A percentile compares a stretch with the other conserved stretches of the same genome.
These are phyloP conservation scores for Gossypium trilobum DNA, from an alignment of 441 rosid genomes.

Conservation along the genomic window DNA sequence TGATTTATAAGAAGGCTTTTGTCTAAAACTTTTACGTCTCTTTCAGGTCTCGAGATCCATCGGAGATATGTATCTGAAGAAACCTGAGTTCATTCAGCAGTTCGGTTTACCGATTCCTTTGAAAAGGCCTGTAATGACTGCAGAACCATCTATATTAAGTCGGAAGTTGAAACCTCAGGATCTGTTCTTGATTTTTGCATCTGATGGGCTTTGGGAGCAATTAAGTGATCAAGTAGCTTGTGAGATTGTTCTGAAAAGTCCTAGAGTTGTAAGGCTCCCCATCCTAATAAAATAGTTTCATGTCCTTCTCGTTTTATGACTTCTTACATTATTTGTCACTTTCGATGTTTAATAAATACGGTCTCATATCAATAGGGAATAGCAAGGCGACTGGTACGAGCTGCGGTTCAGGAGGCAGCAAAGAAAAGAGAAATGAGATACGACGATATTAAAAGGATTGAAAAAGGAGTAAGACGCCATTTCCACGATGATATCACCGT, in stretches of 20 bases:
- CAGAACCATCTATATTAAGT: constrained; percentile 45
- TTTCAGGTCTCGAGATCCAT: constrained; percentile 63
- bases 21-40: background rate
- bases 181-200: constrained; percentile 52
- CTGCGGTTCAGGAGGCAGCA: constrained; percentile 46
- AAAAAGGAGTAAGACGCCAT: constrained; percentile 43
- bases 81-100: constrained; percentile 42
- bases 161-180: constrained; percentile 38
- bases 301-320: background rate
- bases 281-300: background rate
- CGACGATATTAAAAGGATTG: constrained; percentile 31
- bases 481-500: constrained; percentile 60
- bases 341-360: background rate
- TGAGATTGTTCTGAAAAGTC: constrained; percentile 38
- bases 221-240: constrained; percentile 47
- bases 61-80: constrained; percentile 59
- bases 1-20: background rate
- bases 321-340: background rate
- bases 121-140: constrained; percentile 43
- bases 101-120: constrained; percentile 33
- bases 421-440: constrained; percentile 47
- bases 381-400: constrained; percentile 47
- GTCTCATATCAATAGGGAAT: constrained; percentile 32
- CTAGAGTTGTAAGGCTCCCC: constrained; percentile 35
- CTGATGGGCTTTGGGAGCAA: constrained; percentile 77